Base-by-base conservation (phyloP, 768 basidiomycete species). In the Hemileccinum rubropunctum region DNA sequence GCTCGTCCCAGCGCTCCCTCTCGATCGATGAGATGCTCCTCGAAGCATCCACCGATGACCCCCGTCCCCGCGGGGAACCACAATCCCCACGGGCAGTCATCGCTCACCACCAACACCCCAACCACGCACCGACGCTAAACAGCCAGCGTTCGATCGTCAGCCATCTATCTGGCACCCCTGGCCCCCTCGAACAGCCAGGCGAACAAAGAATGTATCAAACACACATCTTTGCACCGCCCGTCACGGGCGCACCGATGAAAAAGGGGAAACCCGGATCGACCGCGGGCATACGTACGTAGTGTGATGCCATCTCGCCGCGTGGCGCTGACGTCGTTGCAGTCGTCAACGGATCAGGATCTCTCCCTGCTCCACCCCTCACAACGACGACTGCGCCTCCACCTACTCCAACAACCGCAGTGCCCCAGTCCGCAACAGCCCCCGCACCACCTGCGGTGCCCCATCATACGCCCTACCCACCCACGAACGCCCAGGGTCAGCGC, bases 211-310 rank as follows among this genome's bases (percentile, higher is more conserved):
- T 71, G 20, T 81, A 81, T 51, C 81, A 83, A 53, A 84, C 81
- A 0, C 85, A 87, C 61, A 79, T 86, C 12, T 88, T 88, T 59
- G 83, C 85, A 7, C 83, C 86, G 3, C 80, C 82, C 4, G 83
- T 86, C 7, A 88, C 81, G 0, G 86, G 86, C 48, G 84, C 86
- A 3, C 84, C 86, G 2, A 76, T 75, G 15, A 87, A 87, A 71
- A 86, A 86, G 70, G 65, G 67, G 32, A 84, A 86, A 64, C 77
- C 58, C 27, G 53, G 59, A 20, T 53, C 59, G 6, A 57, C 48
- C 21, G n/a, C 56, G 34, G 58, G 38, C 5, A 50, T 65, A n/a
- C 39, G 68, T 68, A 33, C 50, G 66, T 58, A 33, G 5, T 27
- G 15, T n/a, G 28, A 37, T 37, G 13, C 42, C 11, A 37, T 51